phyloP scores from a whole-genome alignment of 164 flowering plant genomes.

The Macadamia tetraphylla region DNA sequence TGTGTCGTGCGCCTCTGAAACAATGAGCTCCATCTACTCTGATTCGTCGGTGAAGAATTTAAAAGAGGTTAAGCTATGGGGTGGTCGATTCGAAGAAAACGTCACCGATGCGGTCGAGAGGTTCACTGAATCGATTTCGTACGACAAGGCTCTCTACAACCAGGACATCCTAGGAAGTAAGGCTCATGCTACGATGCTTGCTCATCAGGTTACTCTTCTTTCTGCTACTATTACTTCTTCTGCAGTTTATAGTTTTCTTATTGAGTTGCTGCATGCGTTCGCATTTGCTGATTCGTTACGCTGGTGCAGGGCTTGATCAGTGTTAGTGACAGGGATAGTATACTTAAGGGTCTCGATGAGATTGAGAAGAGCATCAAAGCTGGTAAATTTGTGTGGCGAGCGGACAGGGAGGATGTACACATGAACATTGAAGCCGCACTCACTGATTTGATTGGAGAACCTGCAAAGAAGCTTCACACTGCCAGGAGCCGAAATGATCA shows the following conservation, averaged over 20 bases:
- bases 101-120: constrained; percentile 88
- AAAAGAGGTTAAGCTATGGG: constrained; percentile 91
- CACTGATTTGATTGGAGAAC: constrained; percentile 90
- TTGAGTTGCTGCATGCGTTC: too few relatives aligned
- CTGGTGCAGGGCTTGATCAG: constrained; percentile 58
- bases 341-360: constrained; percentile 69
- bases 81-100: constrained; percentile 88
- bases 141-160: constrained; percentile 74
- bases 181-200: constrained; percentile 97
- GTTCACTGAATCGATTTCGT: constrained; percentile 95
- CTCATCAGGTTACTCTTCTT: constrained; percentile 53
- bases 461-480: constrained; percentile 97
- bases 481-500: constrained; percentile 97
- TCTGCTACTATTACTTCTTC: background rate
- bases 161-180: constrained; percentile 87
- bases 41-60: constrained; percentile 1
- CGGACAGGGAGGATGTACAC: constrained; percentile 98
- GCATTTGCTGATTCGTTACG: background rate
- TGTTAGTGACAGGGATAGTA: constrained; percentile 54
- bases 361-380: constrained; percentile 71
- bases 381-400: constrained; percentile 83
- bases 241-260: too few relatives aligned
- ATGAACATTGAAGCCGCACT: constrained; percentile 99
- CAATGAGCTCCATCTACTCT: background rate
- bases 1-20: constrained; percentile 4